These are phyloP conservation scores for Rhipidocladum racemiflorum DNA, from an alignment of 176 grass and related monocot genomes.

Conservation along the genomic window DNA sequence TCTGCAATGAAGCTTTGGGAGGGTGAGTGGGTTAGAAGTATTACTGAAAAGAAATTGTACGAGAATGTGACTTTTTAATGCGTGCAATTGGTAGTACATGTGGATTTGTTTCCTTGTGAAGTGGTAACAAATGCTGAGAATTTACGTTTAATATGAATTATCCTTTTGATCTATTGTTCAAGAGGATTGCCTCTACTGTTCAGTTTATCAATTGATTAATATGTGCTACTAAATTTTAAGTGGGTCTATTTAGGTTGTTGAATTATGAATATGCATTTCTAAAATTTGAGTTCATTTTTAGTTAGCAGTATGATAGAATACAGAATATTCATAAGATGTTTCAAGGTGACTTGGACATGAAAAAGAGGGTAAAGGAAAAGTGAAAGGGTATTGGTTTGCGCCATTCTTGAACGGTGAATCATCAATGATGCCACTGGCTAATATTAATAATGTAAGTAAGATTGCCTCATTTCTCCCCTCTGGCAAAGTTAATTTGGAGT, in stretches of 20 bases:
- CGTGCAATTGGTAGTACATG: background rate
- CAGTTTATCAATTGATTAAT: background rate
- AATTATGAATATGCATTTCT: background rate
- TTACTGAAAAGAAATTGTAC: background rate
- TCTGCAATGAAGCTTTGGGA: background rate
- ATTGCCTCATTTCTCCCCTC: background rate
- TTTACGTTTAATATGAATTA: background rate
- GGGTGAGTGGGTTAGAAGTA: background rate
- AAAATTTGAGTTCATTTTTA: background rate
- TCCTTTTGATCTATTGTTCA: background rate
- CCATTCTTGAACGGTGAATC: background rate
- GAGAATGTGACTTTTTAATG: background rate
- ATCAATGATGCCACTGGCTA: background rate
- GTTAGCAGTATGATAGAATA: background rate
- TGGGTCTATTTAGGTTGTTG: background rate
- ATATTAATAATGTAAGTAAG: background rate
- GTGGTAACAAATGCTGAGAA: background rate
- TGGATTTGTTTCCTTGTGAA: background rate
- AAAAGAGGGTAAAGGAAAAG: background rate
- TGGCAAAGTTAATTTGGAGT: background rate
- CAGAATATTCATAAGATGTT: background rate
- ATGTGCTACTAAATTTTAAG: background rate
- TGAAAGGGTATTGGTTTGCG: background rate
- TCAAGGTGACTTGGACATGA: background rate
- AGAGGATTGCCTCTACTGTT: background rate